Percentiles rank a stretch among this genome's conserved stretches.
These are phyloP conservation scores for Leucocoprinus leucothites DNA, from an alignment of 768 basidiomycete genomes.

Conservation along the genomic window DNA sequence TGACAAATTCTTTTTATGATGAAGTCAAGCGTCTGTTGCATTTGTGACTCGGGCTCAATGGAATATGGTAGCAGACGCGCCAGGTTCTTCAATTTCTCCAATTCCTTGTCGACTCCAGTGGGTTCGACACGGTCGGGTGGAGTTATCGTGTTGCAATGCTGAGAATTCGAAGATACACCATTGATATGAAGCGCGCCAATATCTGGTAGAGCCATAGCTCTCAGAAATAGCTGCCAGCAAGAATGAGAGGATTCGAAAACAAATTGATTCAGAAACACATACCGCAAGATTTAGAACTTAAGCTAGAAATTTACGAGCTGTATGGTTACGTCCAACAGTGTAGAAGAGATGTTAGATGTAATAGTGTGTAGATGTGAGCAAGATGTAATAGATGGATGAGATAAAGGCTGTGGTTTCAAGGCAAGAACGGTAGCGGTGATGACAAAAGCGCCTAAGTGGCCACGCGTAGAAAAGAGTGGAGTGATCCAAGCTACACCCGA, in stretches of 20 bases:
- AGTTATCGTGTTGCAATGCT: constrained; percentile 15
- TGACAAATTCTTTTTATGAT: constrained; percentile 68
- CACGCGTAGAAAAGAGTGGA: neutral
- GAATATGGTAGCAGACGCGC: constrained; percentile 70
- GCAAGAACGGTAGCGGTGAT: neutral
- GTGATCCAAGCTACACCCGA: neutral
- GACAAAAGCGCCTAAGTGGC: neutral
- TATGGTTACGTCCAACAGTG: neutral
- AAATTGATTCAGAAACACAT: constrained; percentile 13
- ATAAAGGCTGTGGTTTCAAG: neutral
- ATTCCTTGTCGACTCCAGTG: constrained; percentile 39
- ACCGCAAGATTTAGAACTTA: neutral
- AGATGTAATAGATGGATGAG: neutral
- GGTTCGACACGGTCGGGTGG: constrained; percentile 27
- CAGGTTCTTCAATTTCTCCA: constrained; percentile 61
- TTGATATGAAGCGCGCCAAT: constrained; percentile 42
- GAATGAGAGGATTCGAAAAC: constrained; percentile 14
- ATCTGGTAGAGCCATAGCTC: constrained; percentile 42
- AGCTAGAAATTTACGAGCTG: neutral
- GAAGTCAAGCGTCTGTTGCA: constrained; percentile 74
- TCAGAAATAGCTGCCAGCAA: constrained; percentile 7
- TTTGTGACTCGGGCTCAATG: constrained; percentile 71
- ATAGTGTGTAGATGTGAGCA: neutral
- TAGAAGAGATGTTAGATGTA: neutral
- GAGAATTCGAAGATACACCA: constrained; percentile 21